These are phyloP conservation scores for Acer negundo DNA, from an alignment of 345 rosid genomes.

Conservation along the genomic window DNA sequence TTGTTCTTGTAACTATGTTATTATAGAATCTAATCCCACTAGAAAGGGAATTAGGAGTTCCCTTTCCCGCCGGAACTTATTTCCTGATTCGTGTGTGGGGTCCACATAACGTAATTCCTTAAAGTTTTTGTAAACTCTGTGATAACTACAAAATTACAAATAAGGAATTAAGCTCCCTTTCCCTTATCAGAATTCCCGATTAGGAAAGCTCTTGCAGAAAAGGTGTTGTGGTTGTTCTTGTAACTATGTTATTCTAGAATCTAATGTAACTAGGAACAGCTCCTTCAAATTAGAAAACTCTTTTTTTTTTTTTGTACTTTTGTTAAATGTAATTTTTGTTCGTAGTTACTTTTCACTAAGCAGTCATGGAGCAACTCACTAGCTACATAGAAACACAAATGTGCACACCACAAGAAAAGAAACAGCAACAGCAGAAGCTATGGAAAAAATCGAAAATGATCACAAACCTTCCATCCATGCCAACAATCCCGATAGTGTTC, in stretches of 20 bases:
- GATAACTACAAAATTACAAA: too few relatives aligned
- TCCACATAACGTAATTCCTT: too few relatives aligned
- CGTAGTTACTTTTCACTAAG: not conserved
- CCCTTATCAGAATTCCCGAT: too few relatives aligned
- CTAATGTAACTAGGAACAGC: not conserved
- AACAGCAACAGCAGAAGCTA: not conserved
- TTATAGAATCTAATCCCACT: not conserved
- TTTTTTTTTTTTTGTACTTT: too few relatives aligned
- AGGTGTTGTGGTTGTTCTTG: not conserved
- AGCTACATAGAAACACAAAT: not conserved
- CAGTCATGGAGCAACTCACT: not conserved
- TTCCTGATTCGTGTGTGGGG: too few relatives aligned
- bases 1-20: not conserved
- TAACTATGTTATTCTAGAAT: not conserved
- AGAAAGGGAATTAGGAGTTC: too few relatives aligned
- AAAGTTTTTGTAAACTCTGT: too few relatives aligned
- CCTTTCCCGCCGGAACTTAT: too few relatives aligned
- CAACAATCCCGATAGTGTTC: slow-evolving; percentile 65
- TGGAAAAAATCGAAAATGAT: slow-evolving; percentile 2
- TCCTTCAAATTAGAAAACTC: too few relatives aligned
- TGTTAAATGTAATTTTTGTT: not conserved
- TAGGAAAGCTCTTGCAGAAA: too few relatives aligned
- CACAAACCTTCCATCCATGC: slow-evolving; percentile 85
- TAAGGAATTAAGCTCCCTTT: too few relatives aligned
- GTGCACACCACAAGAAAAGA: not conserved